Base-by-base conservation (phyloP, 2,329 filamentous ascomycete genomes). In the Drechmeria coniospora region DNA sequence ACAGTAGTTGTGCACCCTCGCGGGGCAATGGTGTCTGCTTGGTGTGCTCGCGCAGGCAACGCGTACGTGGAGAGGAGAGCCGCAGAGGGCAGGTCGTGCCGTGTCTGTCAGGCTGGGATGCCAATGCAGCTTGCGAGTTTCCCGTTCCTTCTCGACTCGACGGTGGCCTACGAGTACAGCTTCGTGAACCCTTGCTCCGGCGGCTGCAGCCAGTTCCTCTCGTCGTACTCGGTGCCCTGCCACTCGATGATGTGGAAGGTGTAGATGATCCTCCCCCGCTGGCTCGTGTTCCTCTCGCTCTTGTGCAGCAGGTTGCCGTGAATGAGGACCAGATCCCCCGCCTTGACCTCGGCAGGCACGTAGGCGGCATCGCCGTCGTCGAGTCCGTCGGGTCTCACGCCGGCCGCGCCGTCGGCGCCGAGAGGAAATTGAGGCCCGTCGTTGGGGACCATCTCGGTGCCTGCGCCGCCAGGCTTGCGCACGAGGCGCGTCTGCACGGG, bases 211-310 rank as follows among this genome's bases (percentile, higher is more conserved):
- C 90, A 95, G 54, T 98, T 98, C 54, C 66, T 65, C 54, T 68
- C 67, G 53, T 95, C 90, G 51, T 95, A 98, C 30, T 58, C 61
- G 23, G 74, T 61, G 1, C 54, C 65, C 13, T 78, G 68, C 0
- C 79, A 80, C 56, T 95, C 90, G 45, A 95, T 95, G 32, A 92
- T 71, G 59, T 98, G 90, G 51, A 95, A 98, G 0, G 90, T 95
- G 54, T 95, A 98, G 29, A 94, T 93, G 48, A 90, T 92, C 39
- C 87, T 66, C 14, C 86, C 84, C 61, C 82, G 87, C 37, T 66
- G 56, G 49, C 86, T 92, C 31, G 70, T 66, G 50, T 98, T 98
- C 63, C 69, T 81, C 68, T 93, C 84, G 49, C 86, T 94, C 70
- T 92, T 92, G 56, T 98, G 90, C 57, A 95, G 50, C 42, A 94